Evolutionary conservation across 352 stramenopile genomes (phyloP).

Genomic region (Pythium aristosporum): DNA sequence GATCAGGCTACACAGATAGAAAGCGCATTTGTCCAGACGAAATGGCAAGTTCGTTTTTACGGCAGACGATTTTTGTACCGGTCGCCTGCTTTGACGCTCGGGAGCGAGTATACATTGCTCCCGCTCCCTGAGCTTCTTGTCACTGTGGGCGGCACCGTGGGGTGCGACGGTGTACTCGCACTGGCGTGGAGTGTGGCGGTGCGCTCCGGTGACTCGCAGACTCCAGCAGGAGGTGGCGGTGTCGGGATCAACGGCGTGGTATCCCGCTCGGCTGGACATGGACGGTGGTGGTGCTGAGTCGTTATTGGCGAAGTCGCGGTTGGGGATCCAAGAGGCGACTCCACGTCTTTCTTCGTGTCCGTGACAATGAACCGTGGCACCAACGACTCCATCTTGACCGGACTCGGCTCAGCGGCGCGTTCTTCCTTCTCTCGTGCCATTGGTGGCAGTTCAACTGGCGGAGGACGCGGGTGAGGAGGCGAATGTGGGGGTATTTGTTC

Average conservation of each 20-base stretch:
- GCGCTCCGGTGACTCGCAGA: background rate
- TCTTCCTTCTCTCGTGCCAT: conserved; percentile 22
- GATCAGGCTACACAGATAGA: background rate
- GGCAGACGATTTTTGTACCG: conserved; percentile 45
- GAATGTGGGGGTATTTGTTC: conserved; percentile 7
- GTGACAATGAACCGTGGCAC: conserved; percentile 2
- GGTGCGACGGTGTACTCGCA: conserved; percentile 8
- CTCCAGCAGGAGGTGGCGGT: conserved; percentile 3
- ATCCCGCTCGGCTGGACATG: background rate
- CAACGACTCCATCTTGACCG: conserved; percentile 14
- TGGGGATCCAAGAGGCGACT: background rate
- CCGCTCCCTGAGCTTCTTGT: conserved; percentile 6
- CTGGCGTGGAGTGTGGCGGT: background rate
- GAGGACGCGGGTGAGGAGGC: conserved; percentile 5
- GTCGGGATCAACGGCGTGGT: background rate
- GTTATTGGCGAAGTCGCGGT: background rate
- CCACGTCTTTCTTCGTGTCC: conserved; percentile 9
- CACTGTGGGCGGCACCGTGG: background rate
- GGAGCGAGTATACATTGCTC: conserved; percentile 35
- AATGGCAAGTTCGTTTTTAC: background rate
- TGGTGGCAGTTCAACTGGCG: conserved; percentile 13
- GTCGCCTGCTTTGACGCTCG: conserved; percentile 51
- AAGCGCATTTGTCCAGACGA: background rate
- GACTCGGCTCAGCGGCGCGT: conserved; percentile 10
- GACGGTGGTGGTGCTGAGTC: background rate